Percentiles rank a stretch among this genome's conserved stretches.
These are phyloP conservation scores for Kwoniella bestiolae DNA, from an alignment of 768 basidiomycete species.

Conservation along the genomic window DNA sequence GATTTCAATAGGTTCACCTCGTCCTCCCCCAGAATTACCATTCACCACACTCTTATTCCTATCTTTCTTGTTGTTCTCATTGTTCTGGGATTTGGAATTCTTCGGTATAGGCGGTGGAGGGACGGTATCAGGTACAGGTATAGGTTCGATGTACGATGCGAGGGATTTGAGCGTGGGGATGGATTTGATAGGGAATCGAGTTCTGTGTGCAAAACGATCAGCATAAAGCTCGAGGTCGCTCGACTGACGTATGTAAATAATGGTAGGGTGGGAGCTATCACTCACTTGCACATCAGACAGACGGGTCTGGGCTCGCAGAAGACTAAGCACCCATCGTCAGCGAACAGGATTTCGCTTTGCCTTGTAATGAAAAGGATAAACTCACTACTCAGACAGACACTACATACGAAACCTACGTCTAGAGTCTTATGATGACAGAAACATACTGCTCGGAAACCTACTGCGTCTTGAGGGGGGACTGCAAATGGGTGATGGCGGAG, in stretches of 20 bases:
- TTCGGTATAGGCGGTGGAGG: conserved; percentile 22
- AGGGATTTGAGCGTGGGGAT: conserved; percentile 60
- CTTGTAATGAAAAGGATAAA: conserved; percentile 21
- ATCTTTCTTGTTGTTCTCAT: conserved; percentile 8
- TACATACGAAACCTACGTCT: conserved; percentile 96
- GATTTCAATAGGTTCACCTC: conserved; percentile 25
- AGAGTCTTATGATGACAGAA: conserved; percentile 98
- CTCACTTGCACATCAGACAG: conserved; percentile 90
- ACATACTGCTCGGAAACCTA: conserved; percentile 96
- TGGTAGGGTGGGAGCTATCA: conserved; percentile 16
- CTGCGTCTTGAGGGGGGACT: conserved; percentile 88
- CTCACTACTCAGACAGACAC: conserved; percentile 95
- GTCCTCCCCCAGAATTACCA: conserved; percentile 5
- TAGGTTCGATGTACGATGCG: conserved; percentile 37
- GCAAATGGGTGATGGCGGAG: conserved; percentile 73
- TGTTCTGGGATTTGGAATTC: not conserved
- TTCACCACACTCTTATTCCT: not conserved
- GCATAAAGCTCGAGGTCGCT: not conserved
- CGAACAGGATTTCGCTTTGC: not conserved
- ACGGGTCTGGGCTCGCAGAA: conserved; percentile 93
- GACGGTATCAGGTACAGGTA: conserved; percentile 45
- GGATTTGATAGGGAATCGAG: conserved; percentile 93
- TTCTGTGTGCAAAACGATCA: conserved; percentile 62
- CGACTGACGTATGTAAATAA: not conserved
- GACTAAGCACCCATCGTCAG: conserved; percentile 67